Evolutionary conservation across 805 yeast species (phyloP), one percentile per base, ranked within the genome.

Genomic region (Candida pini): DNA sequence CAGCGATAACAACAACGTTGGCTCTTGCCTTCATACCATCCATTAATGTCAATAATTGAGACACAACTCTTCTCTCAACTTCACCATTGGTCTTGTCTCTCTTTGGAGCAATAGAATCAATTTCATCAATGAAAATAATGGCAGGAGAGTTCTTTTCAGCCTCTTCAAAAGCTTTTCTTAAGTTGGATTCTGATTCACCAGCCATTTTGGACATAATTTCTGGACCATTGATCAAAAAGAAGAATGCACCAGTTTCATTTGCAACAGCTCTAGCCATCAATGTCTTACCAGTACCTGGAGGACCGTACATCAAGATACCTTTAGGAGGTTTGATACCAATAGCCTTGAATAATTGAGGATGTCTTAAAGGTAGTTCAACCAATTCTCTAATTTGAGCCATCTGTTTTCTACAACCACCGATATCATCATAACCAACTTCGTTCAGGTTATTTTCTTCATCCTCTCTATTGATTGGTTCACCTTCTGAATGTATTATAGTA

Each of bases 1-100:
- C 99, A 36, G 98, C 99, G 66, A 92, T 92, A 38, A 92, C 99
- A 43, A 92, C 98, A 51, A 87, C 83, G 58, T 92, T 92, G 26
- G 97, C 83, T 66, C 98, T 81, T n/a, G 97, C 96, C 68, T 90
- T 90, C 98, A 92, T 92, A 72, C 98, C 99, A 60, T 92, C 99
- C 99, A 92, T 92, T 51, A 92, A 73, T 14, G 99, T 92, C 60
- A 92, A 77, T 57, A 92, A 75, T 69, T 92, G 98, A 20, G 97
- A 90, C 42, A 92, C 99, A 38, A 92, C 98, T 71, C 99, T 83
- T 70, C 98, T 81, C 69, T 92, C 99, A 52, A 92, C 98, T 67
- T 92, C 98, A 69, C 98, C 98, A 60, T 92, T 92, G 35, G 98
- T 92, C 79, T 92, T 92, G 71, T 92, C 98, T 72, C 98, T 87